Base-by-base conservation (phyloP, 2,329 filamentous ascomycete species). In the Ceratocystis harringtonii region DNA sequence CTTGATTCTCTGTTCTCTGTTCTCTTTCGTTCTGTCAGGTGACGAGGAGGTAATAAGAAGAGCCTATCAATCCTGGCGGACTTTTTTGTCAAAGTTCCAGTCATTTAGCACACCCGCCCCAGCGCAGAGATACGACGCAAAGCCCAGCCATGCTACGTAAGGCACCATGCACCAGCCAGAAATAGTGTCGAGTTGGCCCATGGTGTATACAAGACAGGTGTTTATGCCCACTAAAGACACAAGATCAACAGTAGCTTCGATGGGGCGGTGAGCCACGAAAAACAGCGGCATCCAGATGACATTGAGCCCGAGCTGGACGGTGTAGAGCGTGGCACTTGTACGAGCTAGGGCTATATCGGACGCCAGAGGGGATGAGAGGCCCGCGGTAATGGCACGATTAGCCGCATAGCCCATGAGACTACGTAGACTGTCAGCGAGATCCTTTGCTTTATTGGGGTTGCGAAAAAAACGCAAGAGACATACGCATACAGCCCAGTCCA, bases 201-300 rank as follows among this genome's bases (percentile, higher is more conserved):
- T 96, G 66, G 88, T 76, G 71, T 87, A 88, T 15, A 88, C 81
- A 62, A 96, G 76, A 70, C 90, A 92, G 5, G 80, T 82, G 61
- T 89, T 88, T 36, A 87, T 78, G 7, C 87, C 90, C 0, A 87
- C 78, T 7, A 96, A 79, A 0, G 85, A 80, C 32, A 89, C 76
- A 62, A 95, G 86, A 73, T 96, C 89, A 32, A 81, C 80, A 5
- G 89, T 84, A 2, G 92, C 91, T 72, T 84, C 83, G 63, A 87
- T 79, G 0, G 91, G 90, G 17, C 84, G 83, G 69, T 86, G 85
- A 62, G 87, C 72, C n/a, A 83, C 81, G 73, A 96, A 96, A 81
- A 96, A 96, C 10, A 96, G 81, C 12, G 92, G 92, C 83, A 91
- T 96, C 90, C 90, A 97, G 64, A 87, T 75, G 36, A 95, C 78